Evolutionary conservation across 306 rosid genomes (phyloP), one percentile per base, ranked within the genome.

Genomic region (Rosa chinensis): DNA sequence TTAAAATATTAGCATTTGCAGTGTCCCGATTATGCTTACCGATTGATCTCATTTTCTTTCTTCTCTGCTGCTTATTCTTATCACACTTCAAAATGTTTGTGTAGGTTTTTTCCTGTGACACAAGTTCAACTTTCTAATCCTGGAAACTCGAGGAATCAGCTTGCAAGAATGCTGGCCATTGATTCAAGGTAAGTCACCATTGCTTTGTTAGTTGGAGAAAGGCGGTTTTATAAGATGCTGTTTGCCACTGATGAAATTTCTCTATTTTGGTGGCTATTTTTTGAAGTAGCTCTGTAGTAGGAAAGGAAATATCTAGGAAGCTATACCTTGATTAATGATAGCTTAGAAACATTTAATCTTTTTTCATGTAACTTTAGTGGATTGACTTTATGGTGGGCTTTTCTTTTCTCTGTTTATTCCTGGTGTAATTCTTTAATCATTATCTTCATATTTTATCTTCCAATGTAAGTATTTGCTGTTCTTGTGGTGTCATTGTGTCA

Each of bases 121-220:
- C 97, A 92, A 74, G 86, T 94, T 81, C 89, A 89, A 70, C 89
- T 92, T 75, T 92, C 97, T 74, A 84, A 76, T 84, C 93, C 99
- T 81, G 99, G 99, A 85, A 91, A 91, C 75, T 49, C 81, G 25
- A 86, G 89, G 82, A 81, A 85, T 87, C 89, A 88, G 82, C 94
- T 90, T 44, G 99, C 97, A 84, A 88, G 99, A 89, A 82, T 88
- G 97, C 79, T 94, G 58, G 88, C 90, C 21, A 82, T 93, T 86
- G 95, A 94, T 87, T 84, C 97, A 70, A 91, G 92, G 99, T 91
- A 82, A 55, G 78, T 77, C 77, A 67, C 25, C 74, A 78, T 77
- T 82, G 52, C 69, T 70, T 55, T 25, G 70, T 23, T 43, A 73
- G 11, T 25, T 62, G 78, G 37, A 32, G 37, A 32, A 32, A 32